Base-by-base conservation (phyloP, 208 protist species). In the Strigomonas galati region DNA sequence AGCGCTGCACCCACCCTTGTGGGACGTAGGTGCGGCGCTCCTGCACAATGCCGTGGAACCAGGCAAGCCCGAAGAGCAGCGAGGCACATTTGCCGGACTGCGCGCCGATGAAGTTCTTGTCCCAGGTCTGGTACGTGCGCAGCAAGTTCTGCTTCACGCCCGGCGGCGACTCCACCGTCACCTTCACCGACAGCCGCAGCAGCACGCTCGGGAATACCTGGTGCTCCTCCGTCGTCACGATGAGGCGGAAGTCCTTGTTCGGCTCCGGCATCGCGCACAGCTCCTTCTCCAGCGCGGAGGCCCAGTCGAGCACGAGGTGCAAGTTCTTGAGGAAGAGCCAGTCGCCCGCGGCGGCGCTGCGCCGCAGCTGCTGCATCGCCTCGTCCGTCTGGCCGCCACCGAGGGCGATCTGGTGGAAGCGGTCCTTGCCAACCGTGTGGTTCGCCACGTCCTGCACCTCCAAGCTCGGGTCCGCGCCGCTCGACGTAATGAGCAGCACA, bases 241-340 rank as follows among this genome's bases (percentile, higher is more conserved):
- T 97, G 40, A 99, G 83, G 28, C 95, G 87, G 79, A 98, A 99
- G 46, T 89, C 70, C n/a, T 76, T 52, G 74, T 95, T 82, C n/a
- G 86, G 82, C 57, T 77, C 67, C 35, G 79, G 77, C 80, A 98
- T 91, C 26, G 83, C 56, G 60, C 82, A 85, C 30, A 99, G 71
- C 70, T 95, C 88, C 67, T 98, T 97, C 67, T 98, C 95, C 7
- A 98, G 79, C 27, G 85, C 71, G 0, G 86, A 74, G 15, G 97
- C 83, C 97, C 98, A 99, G 63, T 80, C 76, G 12, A 96, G 76
- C n/a, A 98, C 96, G 0, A 98, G 77, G 78, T 99, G 97, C 15
- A 98, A 68, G 71, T 99, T 99, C 83, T 99, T 99, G 14, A 99
- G 76, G 64, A 95, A 94, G 14, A 98, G 66, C 95, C 94, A 98